Evolutionary conservation across 768 basidiomycete genomes (phyloP), one percentile per base, ranked within the genome.

Genomic region (Tricholoma hemisulphureum): DNA sequence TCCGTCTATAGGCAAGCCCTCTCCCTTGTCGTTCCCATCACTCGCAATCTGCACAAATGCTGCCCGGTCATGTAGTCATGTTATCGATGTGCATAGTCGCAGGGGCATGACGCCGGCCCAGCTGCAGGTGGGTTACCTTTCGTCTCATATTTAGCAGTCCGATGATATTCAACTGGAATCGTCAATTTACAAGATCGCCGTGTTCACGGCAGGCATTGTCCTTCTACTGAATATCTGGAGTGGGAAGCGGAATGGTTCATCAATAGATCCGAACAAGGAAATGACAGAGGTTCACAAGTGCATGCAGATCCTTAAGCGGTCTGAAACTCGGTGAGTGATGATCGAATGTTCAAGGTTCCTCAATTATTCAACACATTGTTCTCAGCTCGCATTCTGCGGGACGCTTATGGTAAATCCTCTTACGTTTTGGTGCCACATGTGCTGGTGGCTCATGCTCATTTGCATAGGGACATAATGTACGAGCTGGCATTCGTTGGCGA

Each of bases 21-120:
- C 80, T 10, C 65, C 73, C 1, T 60, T 83, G 4, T 75, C 80
- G 2, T 84, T 86, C 65, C 88, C 87, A 9, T 89, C 87, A 0
- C 76, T 89, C 20, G 86, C 88, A 0, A 91, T 89, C 54, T 91
- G 87, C 69, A 83, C 89, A 10, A 82, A 93, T 57, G 87, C 94
- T 0, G 91, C 93, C 0, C 78, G 93, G 18, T 89, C 89, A 1
- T 89, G 86, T 55, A 85, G 83, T n/a, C 92, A 92, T 63, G 80
- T 97, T 20, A 73, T 90, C 34, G 89, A 93, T 61, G 73, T 83
- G 2, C 79, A 82, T 52, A 71, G 78, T 50, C 73, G 66, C 51
- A 73, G 81, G 6, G 69, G 62, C n/a, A 54, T 67, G 13, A 65
- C 71, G 0, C 57, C 69, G 31, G 75, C 76, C 10, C 71, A 74